A percentile compares a stretch with the other conserved stretches of the same genome.
Evolutionary conservation across 768 basidiomycete genomes (phyloP).

Genomic region (Pulveroboletus frians): DNA sequence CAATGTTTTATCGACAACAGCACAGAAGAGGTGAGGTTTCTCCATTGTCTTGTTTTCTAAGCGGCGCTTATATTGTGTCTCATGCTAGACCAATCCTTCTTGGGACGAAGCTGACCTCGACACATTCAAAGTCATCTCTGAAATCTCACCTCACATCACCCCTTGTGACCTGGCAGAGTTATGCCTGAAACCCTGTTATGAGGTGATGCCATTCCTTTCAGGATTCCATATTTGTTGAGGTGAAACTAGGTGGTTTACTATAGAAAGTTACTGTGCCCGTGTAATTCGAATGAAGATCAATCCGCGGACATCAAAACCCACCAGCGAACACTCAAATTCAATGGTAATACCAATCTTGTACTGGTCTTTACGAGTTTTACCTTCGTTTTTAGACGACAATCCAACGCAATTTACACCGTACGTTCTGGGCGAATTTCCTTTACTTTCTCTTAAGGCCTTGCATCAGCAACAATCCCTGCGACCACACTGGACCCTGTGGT

Average conservation of each 20-base stretch:
- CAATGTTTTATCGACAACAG: conserved; percentile 24
- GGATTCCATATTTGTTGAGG: conserved; percentile 1
- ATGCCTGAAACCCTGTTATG: conserved; percentile 53
- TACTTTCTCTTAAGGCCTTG: background rate
- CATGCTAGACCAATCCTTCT: conserved; percentile 17
- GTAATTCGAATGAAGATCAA: background rate
- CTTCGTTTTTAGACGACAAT: conserved; percentile 13
- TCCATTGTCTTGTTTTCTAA: background rate
- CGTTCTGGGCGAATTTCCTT: conserved; percentile 3
- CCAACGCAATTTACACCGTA: conserved; percentile 22
- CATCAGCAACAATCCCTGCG: conserved; percentile 46
- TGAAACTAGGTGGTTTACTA: conserved; percentile 22
- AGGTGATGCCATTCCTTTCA: conserved; percentile 35
- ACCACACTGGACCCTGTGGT: conserved; percentile 53
- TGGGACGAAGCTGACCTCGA: conserved; percentile 41
- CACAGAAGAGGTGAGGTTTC: conserved; percentile 19
- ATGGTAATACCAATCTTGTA: conserved; percentile 12
- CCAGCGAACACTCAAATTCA: conserved; percentile 12
- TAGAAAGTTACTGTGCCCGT: conserved; percentile 7
- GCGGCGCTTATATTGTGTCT: background rate
- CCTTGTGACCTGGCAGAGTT: conserved; percentile 54
- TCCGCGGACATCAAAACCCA: conserved; percentile 3
- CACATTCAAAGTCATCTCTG: conserved; percentile 36
- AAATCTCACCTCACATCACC: conserved; percentile 39
- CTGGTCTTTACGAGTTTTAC: conserved; percentile 4